A percentile compares a stretch with the other conserved stretches of the same genome.
phyloP scores from a whole-genome alignment of 2,329 filamentous ascomycete species.

The Colletotrichum abscissum region DNA sequence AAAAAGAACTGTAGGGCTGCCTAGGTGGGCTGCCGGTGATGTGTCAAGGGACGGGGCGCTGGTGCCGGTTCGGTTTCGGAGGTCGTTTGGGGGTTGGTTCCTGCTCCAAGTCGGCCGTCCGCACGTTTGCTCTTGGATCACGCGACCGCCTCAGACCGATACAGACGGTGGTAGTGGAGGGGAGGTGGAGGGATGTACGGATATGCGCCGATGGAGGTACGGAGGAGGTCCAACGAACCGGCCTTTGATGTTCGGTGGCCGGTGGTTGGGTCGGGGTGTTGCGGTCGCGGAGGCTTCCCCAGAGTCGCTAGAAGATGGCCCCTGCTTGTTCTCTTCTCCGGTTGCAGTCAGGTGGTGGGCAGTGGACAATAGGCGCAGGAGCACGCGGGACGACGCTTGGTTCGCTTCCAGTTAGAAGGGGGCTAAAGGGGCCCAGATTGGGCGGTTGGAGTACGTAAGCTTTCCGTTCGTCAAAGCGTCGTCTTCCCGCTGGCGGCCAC shows the following conservation, averaged over 20 bases:
- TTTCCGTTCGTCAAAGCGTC: background rate
- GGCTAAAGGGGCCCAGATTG: too few relatives aligned
- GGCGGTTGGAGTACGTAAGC: conserved; percentile 18
- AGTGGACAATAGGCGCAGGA: background rate
- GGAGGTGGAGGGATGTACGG: background rate
- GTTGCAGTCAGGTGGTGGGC: background rate
- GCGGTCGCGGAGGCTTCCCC: conserved; percentile 29
- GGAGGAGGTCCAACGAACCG: conserved; percentile 2
- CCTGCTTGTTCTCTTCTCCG: conserved; percentile 11
- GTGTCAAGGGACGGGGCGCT: background rate
- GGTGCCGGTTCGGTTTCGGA: background rate
- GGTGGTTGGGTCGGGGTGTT: conserved; percentile 16
- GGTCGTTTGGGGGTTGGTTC: background rate
- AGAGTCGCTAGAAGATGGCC: conserved; percentile 24
- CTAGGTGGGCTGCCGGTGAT: background rate
- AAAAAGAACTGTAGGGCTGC: background rate
- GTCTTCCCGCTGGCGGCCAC: background rate
- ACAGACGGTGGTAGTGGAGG: conserved; percentile 10
- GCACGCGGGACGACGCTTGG: background rate
- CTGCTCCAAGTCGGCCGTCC: background rate
- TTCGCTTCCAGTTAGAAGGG: background rate
- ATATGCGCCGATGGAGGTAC: background rate
- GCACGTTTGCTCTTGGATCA: background rate
- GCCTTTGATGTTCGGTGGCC: conserved; percentile 13
- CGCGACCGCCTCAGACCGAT: background rate